Evolutionary conservation across 2,329 filamentous ascomycete genomes (phyloP).

Genomic region (Fusarium nurragi): DNA sequence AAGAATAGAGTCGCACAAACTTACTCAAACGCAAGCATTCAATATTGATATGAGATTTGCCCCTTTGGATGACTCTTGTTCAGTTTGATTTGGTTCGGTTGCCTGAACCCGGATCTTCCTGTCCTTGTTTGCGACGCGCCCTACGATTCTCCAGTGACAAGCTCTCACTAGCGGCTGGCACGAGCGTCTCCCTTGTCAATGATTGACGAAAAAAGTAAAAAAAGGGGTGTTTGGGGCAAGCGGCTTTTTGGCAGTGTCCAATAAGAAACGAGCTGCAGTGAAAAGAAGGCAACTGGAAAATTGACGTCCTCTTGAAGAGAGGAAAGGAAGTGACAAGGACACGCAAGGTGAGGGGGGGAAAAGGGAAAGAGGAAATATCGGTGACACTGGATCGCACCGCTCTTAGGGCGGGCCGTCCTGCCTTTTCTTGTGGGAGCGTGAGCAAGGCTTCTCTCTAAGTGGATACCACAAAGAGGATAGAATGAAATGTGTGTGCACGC

Average conservation of each 20-base stretch:
- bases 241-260: conserved; percentile 6
- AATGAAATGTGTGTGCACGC: conserved; percentile 28
- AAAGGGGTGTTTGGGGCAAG: conserved; percentile 23
- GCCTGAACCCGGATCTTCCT: conserved; percentile 27
- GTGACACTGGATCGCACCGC: conserved; percentile 34
- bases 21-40: conserved; percentile 47
- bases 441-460: conserved; percentile 29
- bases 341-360: not conserved
- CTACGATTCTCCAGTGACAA: conserved; percentile 38
- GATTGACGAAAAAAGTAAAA: conserved; percentile 37
- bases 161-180: conserved; percentile 42
- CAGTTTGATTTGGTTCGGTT: conserved; percentile 24
- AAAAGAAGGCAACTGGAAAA: conserved; percentile 31
- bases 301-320: not conserved
- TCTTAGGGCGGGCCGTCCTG: conserved; percentile 21
- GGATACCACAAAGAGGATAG: conserved; percentile 18
- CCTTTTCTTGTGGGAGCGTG: conserved; percentile 27
- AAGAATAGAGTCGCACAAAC: conserved; percentile 11
- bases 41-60: conserved; percentile 8
- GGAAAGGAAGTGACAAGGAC: not conserved
- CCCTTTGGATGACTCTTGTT: conserved; percentile 28
- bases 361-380: conserved; percentile 16
- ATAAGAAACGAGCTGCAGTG: conserved; percentile 21
- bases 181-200: conserved; percentile 41
- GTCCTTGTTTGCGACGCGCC: conserved; percentile 35